Evolutionary conservation across 2,329 filamentous ascomycete species (phyloP).

Genomic region (Juglanconis juglandina): DNA sequence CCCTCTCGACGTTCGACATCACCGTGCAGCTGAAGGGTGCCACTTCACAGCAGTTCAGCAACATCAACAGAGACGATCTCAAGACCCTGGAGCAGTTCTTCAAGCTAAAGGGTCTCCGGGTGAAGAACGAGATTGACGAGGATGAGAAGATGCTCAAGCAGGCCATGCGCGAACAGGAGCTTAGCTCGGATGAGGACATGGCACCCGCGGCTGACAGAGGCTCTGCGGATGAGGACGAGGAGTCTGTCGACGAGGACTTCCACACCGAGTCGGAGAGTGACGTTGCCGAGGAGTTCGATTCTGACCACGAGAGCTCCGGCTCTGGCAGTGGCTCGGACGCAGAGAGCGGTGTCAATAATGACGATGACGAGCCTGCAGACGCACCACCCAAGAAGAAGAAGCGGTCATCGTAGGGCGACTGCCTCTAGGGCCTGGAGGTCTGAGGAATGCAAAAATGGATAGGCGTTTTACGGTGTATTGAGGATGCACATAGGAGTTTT

Average conservation of each 20-base stretch:
- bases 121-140: conserved; percentile 98
- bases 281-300: conserved; percentile 94
- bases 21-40: conserved; percentile 88
- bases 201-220: conserved; percentile 72
- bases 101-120: conserved; percentile 88
- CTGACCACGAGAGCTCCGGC: conserved; percentile 81
- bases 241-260: conserved; percentile 96
- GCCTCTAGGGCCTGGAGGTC: background rate
- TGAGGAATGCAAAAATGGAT: background rate
- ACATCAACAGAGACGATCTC: conserved; percentile 98
- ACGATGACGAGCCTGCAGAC: conserved; percentile 36
- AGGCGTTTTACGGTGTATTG: conserved; percentile 14
- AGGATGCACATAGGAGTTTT: background rate
- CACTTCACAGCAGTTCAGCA: conserved; percentile 93
- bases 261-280: conserved; percentile 88
- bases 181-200: conserved; percentile 78
- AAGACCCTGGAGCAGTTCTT: conserved; percentile 96
- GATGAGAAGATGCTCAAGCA: conserved; percentile 79
- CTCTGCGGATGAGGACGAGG: conserved; percentile 92
- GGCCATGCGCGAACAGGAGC: conserved; percentile 77
- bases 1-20: conserved; percentile 95
- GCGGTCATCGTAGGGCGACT: conserved; percentile 31
- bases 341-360: conserved; percentile 57
- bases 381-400: conserved; percentile 41
- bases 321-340: conserved; percentile 64